Conservation (phyloP, 75 land plant genomes). For the Pinus taeda region DNA sequence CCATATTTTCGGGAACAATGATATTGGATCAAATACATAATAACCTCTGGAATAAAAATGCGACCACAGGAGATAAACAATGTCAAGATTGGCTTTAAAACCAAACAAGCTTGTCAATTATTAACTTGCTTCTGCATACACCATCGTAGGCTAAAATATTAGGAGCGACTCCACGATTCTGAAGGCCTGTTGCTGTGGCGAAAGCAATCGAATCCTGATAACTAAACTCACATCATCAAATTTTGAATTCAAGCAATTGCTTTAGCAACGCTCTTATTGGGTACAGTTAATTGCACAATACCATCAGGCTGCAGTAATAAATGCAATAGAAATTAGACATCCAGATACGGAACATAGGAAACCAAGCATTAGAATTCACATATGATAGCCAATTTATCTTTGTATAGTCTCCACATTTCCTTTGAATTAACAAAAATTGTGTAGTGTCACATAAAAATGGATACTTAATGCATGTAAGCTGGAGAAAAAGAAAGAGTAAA, state of each 20-base stretch:
- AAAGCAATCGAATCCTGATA: conserved; percentile 1
- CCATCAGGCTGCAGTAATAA: conserved; percentile 4
- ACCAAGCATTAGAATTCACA: not conserved
- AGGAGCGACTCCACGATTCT: not conserved
- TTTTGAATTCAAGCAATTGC: conserved; percentile 4
- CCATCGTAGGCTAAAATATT: not conserved
- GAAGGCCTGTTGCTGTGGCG: not conserved
- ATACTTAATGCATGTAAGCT: not conserved
- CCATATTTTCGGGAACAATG: not conserved
- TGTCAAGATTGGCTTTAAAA: not conserved
- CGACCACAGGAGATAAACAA: not conserved
- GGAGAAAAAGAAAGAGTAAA: not conserved
- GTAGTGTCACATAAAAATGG: not conserved
- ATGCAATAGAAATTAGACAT: conserved; percentile 5
- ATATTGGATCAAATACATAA: not conserved
- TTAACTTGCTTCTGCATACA: not conserved
- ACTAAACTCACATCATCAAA: not conserved
- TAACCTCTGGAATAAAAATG: not conserved
- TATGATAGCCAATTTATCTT: not conserved
- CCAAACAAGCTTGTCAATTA: conserved; percentile 1
- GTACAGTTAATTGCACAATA: not conserved
- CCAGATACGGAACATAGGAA: not conserved
- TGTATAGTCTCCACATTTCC: not conserved
- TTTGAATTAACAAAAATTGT: not conserved
- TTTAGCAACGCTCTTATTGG: not conserved